These are phyloP conservation scores for Gloeophyllum trabeum DNA, from an alignment of 768 basidiomycete species.

Conservation along the genomic window DNA sequence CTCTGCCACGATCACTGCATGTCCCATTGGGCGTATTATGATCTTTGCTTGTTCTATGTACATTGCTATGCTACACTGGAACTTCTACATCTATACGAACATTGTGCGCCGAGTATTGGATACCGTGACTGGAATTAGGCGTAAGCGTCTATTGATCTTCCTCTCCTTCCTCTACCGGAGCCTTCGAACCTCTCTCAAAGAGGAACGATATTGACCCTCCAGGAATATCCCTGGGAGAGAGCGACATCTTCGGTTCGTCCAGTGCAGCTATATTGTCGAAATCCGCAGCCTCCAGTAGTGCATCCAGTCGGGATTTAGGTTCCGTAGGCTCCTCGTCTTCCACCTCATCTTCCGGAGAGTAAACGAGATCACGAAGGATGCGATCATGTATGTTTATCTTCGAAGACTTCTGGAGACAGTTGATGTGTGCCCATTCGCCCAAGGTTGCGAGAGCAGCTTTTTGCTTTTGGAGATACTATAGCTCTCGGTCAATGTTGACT, in stretches of 20 bases:
- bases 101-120: too few relatives aligned
- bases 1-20: too few relatives aligned
- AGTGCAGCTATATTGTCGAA: slow-evolving; percentile 30
- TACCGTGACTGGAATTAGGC: too few relatives aligned
- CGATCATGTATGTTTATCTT: slow-evolving; percentile 50
- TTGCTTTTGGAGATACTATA: slow-evolving; percentile 57
- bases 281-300: slow-evolving; percentile 33
- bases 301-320: slow-evolving; percentile 17
- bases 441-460: slow-evolving; percentile 59
- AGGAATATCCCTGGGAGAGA: slow-evolving; percentile 28
- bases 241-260: slow-evolving; percentile 16
- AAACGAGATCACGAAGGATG: slow-evolving; percentile 44
- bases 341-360: slow-evolving; percentile 10
- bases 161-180: slow-evolving; percentile 7
- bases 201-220: slow-evolving; percentile 70
- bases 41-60: too few relatives aligned
- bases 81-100: too few relatives aligned
- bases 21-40: too few relatives aligned
- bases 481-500: too few relatives aligned
- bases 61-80: too few relatives aligned
- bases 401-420: slow-evolving; percentile 43
- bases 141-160: not conserved
- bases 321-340: slow-evolving; percentile 5
- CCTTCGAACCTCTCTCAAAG: slow-evolving; percentile 48
- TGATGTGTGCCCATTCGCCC: slow-evolving; percentile 77